Conservation (phyloP, 169 alveolate genomes). For the Cryptosporidium ryanae region DNA sequence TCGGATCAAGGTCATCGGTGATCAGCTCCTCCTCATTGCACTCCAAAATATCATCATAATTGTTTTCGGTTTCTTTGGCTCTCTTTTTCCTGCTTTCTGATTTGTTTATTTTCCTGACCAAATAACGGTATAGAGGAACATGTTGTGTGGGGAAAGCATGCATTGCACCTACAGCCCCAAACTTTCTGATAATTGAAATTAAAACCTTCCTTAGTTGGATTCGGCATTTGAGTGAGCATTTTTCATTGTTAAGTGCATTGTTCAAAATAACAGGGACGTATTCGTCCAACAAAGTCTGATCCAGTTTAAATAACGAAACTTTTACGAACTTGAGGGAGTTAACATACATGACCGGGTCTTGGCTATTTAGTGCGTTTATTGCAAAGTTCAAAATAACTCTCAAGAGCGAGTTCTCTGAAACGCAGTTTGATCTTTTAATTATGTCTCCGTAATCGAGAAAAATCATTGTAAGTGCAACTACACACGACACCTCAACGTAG, state of each 20-base stretch:
- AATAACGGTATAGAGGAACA: conserved; percentile 26
- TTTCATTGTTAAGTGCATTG: conserved; percentile 12
- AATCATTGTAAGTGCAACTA: conserved; percentile 29
- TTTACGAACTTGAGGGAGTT: conserved; percentile 27
- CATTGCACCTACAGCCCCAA: conserved; percentile 22
- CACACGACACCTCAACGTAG: conserved; percentile 34
- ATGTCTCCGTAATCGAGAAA: conserved; percentile 57
- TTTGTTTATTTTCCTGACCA: conserved; percentile 8
- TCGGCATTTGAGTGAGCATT: conserved; percentile 30
- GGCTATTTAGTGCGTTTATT: background rate
- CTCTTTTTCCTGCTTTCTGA: background rate
- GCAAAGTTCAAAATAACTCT: conserved; percentile 6
- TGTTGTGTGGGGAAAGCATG: conserved; percentile 51
- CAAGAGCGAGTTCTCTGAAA: conserved; percentile 3
- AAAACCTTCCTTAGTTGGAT: conserved; percentile 27
- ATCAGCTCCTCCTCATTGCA: background rate
- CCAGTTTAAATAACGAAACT: conserved; percentile 5
- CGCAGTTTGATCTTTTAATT: background rate
- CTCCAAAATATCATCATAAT: background rate
- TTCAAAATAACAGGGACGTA: conserved; percentile 12
- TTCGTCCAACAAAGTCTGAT: background rate
- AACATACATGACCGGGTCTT: conserved; percentile 7
- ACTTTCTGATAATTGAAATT: conserved; percentile 24
- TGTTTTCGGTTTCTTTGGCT: background rate
- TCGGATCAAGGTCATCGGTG: background rate